Evolutionary conservation across 208 protist genomes (phyloP), one percentile per base, ranked within the genome.

Genomic region (Paratrypanosoma confusum): DNA sequence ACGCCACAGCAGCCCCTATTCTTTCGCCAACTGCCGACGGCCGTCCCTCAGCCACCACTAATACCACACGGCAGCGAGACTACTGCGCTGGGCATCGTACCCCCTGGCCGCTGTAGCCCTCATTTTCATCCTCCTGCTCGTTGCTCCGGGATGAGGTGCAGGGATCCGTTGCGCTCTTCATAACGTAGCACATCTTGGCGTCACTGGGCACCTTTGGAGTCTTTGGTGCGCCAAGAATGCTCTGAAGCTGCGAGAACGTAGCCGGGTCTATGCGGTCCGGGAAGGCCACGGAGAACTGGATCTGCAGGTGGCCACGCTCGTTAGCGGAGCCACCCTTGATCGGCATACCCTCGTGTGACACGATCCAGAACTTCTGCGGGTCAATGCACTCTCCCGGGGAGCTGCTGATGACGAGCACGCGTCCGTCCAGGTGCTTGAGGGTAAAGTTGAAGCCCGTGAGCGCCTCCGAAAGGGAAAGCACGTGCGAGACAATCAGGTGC

Each of bases 401-500:
- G 11, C 72, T 71, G 24, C 65, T 68, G 34, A 97, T 75, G 28
- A 64, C 39, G 21, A 98, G 60, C 34, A 83, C 73, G 48, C 92
- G 71, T 27, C 61, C 82, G 46, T 97, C 93, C 5, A 98, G 68
- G 56, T 97, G 93, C 32, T 75, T 74, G 26, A 98, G 42, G 45
- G 75, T 67, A 38, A 96, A 65, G 18, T 55, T 50, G 57, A 93
- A 89, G 14, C 95, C 96, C 14, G 87, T 96, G 26, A 99, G 81
- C 10, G 97, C 95, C 65, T 98, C 96, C 2, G 69, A 45, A 35
- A 99, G 81, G 1, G 76, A 81, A 42, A 95, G 82, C 42, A 79
- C 81, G 51, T 71, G 75, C 52, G 93, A 66, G 31, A 98, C 94
- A 36, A 96, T 18, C 8, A 99, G 76, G 71, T 99, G 95, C 45